These are phyloP conservation scores for Salix dunnii DNA, from an alignment of 345 rosid species.

Conservation along the genomic window DNA sequence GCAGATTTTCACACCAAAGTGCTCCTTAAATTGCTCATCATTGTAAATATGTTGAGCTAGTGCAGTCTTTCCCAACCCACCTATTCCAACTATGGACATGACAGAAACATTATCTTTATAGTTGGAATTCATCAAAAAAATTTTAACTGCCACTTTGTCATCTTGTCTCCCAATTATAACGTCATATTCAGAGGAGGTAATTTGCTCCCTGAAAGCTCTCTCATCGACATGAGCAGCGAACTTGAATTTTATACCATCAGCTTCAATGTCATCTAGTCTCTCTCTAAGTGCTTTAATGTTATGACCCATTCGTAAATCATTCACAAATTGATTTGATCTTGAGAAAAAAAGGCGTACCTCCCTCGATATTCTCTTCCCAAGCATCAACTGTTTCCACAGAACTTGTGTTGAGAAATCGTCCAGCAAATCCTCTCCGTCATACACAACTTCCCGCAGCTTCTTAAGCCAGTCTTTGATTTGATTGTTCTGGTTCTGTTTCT, in stretches of 20 bases:
- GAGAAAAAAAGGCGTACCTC: conserved; percentile 12
- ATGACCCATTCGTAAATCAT: conserved; percentile 8
- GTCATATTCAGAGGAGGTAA: not conserved
- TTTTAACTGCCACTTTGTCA: conserved; percentile 9
- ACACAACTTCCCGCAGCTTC: conserved; percentile 21
- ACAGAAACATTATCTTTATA: conserved; percentile 6
- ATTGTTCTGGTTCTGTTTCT: not conserved
- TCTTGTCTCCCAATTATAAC: conserved; percentile 14
- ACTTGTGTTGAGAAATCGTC: conserved; percentile 25
- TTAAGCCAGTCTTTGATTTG: conserved; percentile 24
- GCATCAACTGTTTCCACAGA: not conserved
- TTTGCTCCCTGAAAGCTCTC: not conserved
- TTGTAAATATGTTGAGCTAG: conserved; percentile 20
- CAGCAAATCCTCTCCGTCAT: conserved; percentile 35
- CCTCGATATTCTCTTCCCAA: not conserved
- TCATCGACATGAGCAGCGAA: not conserved
- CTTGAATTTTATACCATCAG: not conserved
- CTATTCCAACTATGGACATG: conserved; percentile 23
- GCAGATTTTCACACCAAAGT: conserved; percentile 23
- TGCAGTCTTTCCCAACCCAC: conserved; percentile 27
- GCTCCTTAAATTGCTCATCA: conserved; percentile 10
- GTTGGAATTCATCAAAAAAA: conserved; percentile 3
- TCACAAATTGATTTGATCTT: not conserved
- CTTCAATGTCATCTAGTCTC: conserved; percentile 17
- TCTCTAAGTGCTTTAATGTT: conserved; percentile 13